Evolutionary conservation across 305 asterid species (phyloP).

Genomic region (Fraxinus velutina): DNA sequence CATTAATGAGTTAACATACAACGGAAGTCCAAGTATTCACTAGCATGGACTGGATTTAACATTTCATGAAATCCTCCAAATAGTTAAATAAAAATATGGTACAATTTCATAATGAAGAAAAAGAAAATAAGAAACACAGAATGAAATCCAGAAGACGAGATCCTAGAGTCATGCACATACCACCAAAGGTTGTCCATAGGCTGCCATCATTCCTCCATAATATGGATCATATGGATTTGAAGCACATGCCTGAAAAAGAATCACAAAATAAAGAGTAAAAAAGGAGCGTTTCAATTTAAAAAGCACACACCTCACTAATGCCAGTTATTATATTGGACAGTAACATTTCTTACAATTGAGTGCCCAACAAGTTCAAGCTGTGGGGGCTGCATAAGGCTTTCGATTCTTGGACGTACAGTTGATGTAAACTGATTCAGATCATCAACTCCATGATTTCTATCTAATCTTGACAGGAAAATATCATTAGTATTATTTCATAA

Average conservation of each 20-base stretch:
- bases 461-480: slow-evolving; percentile 36
- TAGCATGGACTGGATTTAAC: neutral
- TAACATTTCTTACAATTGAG: slow-evolving; percentile 55
- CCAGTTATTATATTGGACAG: neutral
- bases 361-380: slow-evolving; percentile 60
- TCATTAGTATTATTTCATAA: slow-evolving; percentile 15
- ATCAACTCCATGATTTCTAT: slow-evolving; percentile 30
- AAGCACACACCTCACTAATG: slow-evolving; percentile 4
- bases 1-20: neutral
- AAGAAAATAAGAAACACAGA: neutral
- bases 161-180: slow-evolving; percentile 31
- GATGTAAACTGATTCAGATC: slow-evolving; percentile 39
- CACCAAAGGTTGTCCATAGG: slow-evolving; percentile 78
- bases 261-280: neutral
- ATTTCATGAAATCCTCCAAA: neutral
- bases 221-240: slow-evolving; percentile 52
- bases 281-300: slow-evolving; percentile 2
- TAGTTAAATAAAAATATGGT: neutral
- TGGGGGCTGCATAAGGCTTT: slow-evolving; percentile 42
- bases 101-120: slow-evolving; percentile 6
- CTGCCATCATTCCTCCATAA: slow-evolving; percentile 65
- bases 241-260: slow-evolving; percentile 48
- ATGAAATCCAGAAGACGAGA: neutral
- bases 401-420: slow-evolving; percentile 39
- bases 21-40: neutral